Evolutionary conservation across 2,329 filamentous ascomycete genomes (phyloP), one percentile per base, ranked within the genome.

Genomic region (Arthrobotrys entomopaga): DNA sequence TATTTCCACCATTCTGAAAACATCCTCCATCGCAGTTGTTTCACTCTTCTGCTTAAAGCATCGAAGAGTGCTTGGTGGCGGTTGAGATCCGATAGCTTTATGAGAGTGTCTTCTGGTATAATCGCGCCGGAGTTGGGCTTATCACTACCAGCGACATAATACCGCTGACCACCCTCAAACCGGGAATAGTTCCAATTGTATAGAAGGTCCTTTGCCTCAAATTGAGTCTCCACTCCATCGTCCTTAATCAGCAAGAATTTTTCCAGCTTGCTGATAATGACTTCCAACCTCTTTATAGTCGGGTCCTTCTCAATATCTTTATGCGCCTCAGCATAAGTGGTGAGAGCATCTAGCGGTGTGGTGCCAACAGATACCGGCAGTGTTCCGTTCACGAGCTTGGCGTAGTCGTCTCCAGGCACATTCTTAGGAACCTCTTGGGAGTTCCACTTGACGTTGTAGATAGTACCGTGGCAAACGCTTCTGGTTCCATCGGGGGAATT

Each of bases 401-500:
- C 60, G n/a, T 20, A 65, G 10, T 61, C 48, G 42, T 83, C 80
- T 0, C 82, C 82, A 0, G 80, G 82, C 0, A 80, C 76, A 0
- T 42, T 77, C 1, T 50, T 38, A 0, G 82, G 82, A 46, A 79
- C 79, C 0, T 76, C 65, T 0, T 74, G 56, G 2, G 46, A n/a
- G 34, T 82, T 76, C 82, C 81, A 84, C 0, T 48, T 20, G 0
- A 83, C 82, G 1, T 79, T 73, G 66, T 83, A 83, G 79, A 83
- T 81, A 20, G 80, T 78, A 0, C 81, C 82, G 53, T 83, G 82
- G 56, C 79, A 81, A 0, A 81, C 34, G 2, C 79, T 26, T 0
- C 78, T 78, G 2, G 75, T 50, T 13, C 20, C 7, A 11, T 57
- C 65, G 7, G 34, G 26, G 1, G 40, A 57, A 56, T 53, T 46